Evolutionary conservation across 306 rosid genomes (phyloP).

Genomic region (Elaeagnus macrophylla): DNA sequence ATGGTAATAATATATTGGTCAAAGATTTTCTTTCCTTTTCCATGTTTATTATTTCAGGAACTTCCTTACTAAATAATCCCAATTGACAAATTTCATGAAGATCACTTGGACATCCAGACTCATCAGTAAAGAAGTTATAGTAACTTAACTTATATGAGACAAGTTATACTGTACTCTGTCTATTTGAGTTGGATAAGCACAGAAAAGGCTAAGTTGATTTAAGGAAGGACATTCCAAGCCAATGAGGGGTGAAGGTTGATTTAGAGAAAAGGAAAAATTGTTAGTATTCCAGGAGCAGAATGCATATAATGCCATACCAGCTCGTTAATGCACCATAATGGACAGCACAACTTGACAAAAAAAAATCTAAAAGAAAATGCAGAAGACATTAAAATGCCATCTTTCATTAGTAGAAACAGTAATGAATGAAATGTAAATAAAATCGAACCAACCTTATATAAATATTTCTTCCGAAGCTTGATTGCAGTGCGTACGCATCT

Average conservation of each 20-base stretch:
- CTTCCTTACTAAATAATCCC: not conserved
- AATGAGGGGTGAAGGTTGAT: too few species aligned
- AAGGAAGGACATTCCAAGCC: too few species aligned
- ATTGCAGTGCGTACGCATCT: slow-evolving; percentile 64
- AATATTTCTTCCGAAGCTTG: slow-evolving; percentile 79
- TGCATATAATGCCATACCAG: too few species aligned
- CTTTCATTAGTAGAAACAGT: slow-evolving; percentile 13
- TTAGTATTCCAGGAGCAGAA: not conserved
- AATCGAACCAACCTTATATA: slow-evolving; percentile 53
- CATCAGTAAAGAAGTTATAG: not conserved
- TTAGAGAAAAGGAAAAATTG: too few species aligned
- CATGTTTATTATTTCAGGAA: not conserved
- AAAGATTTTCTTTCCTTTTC: not conserved
- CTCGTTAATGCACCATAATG: not conserved
- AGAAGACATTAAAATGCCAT: slow-evolving; percentile 9
- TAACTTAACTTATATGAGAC: not conserved
- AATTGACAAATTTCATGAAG: not conserved
- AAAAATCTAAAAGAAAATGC: slow-evolving; percentile 1
- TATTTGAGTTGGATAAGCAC: not conserved
- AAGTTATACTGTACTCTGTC: not conserved
- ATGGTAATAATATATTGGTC: too few species aligned
- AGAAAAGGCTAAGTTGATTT: not conserved
- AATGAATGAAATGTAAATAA: slow-evolving; percentile 5
- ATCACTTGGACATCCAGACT: not conserved
- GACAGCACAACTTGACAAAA: not conserved